Base-by-base conservation (phyloP, 2,329 filamentous ascomycete genomes). In the Stachybotrys chartarum region DNA sequence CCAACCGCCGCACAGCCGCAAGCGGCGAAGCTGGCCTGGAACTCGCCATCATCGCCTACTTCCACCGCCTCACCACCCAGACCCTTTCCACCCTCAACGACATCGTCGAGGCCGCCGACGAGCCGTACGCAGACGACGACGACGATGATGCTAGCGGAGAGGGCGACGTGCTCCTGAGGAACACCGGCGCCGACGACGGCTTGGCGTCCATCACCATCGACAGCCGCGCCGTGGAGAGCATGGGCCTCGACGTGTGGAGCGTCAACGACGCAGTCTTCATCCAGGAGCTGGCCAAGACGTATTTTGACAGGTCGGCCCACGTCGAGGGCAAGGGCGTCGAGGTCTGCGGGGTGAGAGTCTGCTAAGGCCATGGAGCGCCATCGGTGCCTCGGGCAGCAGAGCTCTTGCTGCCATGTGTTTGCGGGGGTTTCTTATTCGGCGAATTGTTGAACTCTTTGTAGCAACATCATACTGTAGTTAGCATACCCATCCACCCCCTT, bases 241-340 rank as follows among this genome's bases (percentile, higher is more conserved):
- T 93, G 84, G 90, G 90, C 0, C 77, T 94, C 18, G 90, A 94
- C 63, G 78, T 85, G 1, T 94, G 89, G 88, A 91, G 87, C 66
- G 75, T 79, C 35, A 75, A 76, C 16, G 90, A 93, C 66, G 82
- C 81, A n/a, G 75, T 75, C 3, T 93, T 92, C 64, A 79, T 90
- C 16, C 74, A 74, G 58, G 84, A 85, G 54, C 74, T 88, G 52
- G 74, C 82, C 49, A 76, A 70, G 58, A 71, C 81, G 59, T 93
- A 90, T 72, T 91, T 90, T 71, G 82, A 76, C 32, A 75, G 85
- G 16, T 70, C 76, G 50, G 84, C 84, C 10, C 77, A 78, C 60
- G 81, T 90, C 18, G 82, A 89, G 66, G 82, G 83, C 42, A 85
- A 84, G 64, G 82, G 81, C n/a, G 76, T 91, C 2, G 85, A 90